These are phyloP conservation scores for Macrolepiota albuminosa DNA, from an alignment of 768 basidiomycete species.

Conservation along the genomic window DNA sequence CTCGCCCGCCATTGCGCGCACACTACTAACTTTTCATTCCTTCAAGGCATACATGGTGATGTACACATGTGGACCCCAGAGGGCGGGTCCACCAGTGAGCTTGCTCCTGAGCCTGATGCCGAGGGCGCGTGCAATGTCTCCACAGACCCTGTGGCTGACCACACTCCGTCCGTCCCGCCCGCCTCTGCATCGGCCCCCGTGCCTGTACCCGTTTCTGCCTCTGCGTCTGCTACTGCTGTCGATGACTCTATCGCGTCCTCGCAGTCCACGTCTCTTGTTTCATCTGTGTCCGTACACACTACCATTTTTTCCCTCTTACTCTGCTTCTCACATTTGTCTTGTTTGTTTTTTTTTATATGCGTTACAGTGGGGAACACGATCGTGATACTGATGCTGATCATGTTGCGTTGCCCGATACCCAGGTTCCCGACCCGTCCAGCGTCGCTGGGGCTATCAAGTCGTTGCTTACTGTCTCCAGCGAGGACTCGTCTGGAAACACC, in stretches of 20 bases:
- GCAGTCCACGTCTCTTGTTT: conserved; percentile 20
- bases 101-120: neutral
- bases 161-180: neutral
- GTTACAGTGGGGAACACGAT: conserved; percentile 35
- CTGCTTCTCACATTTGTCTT: conserved; percentile 33
- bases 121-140: neutral
- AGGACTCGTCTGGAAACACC: neutral
- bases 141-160: no score
- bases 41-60: conserved; percentile 40
- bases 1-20: conserved; percentile 46
- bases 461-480: neutral
- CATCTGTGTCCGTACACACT: conserved; percentile 48
- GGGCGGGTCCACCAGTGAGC: neutral
- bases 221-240: neutral
- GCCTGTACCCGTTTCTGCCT: conserved; percentile 7
- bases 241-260: conserved; percentile 21
- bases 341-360: conserved; percentile 22
- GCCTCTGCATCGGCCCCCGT: conserved; percentile 3
- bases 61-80: neutral
- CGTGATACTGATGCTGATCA: conserved; percentile 16
- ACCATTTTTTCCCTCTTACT: conserved; percentile 28
- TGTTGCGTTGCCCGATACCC: conserved; percentile 40
- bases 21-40: conserved; percentile 50
- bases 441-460: neutral
- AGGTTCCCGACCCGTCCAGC: conserved; percentile 24